Conservation (phyloP, 169 alveolate genomes). For the Plasmodium gallinaceum region DNA sequence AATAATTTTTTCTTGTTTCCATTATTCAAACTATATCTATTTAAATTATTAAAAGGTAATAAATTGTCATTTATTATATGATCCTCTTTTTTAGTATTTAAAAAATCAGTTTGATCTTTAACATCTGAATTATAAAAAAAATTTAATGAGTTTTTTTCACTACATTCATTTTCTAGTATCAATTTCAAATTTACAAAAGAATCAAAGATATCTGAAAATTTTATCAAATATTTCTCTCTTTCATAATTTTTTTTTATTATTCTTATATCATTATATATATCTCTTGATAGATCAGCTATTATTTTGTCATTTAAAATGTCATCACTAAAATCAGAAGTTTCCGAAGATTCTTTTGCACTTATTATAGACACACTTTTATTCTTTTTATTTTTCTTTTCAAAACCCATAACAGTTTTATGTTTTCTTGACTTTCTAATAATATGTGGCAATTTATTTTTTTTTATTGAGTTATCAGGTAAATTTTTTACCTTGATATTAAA, state of each 20-base stretch:
- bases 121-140: background rate
- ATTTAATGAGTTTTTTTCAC: background rate
- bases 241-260: slow-evolving; percentile 51
- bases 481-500: slow-evolving; percentile 39
- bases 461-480: slow-evolving; percentile 10
- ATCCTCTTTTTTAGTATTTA: background rate
- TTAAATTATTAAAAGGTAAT: background rate
- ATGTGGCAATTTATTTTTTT: background rate
- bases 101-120: background rate
- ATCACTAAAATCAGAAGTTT: slow-evolving; percentile 15
- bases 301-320: slow-evolving; percentile 45
- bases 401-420: slow-evolving; percentile 71
- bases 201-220: slow-evolving; percentile 50
- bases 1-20: background rate
- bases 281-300: slow-evolving; percentile 64
- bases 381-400: slow-evolving; percentile 47
- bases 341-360: slow-evolving; percentile 8
- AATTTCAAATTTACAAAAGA: slow-evolving; percentile 56
- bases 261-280: slow-evolving; percentile 57
- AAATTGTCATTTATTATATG: background rate
- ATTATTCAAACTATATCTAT: background rate
- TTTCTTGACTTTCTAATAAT: slow-evolving; percentile 32
- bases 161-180: slow-evolving; percentile 12
- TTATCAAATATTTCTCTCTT: slow-evolving; percentile 63
- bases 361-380: slow-evolving; percentile 6